Base-by-base conservation (phyloP, 441 rosid species). In the Metrosideros polymorpha region DNA sequence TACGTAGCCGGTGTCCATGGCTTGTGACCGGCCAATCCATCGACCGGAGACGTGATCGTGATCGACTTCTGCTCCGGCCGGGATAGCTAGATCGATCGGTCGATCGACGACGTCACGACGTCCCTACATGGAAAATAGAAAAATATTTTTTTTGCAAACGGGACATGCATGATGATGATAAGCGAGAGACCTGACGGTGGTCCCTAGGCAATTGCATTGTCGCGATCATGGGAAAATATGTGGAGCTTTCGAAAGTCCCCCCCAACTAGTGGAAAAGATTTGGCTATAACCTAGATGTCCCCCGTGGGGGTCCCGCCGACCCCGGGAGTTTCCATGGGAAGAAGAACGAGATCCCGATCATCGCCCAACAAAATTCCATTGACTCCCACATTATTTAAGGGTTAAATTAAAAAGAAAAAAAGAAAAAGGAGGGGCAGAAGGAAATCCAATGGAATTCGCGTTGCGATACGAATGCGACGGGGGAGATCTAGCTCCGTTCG, bases 181-280 rank as follows among this genome's bases (percentile, higher is more conserved):
- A 49, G 51, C 15, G 53, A 51, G 19, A 17, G 53, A 15, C 19
- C 49, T 55, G 75, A 10, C 47, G 3, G 92, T 91, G 94, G 93
- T 88, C 92, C 92, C 89, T 27, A 75, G 18, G 82, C 17, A 19
- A 18, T 61, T 18, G 49, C 82, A 75, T 79, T 53, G 94, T 91
- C 94, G 54, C 85, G 86, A 47, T 91, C 94, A 84, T 89, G 85
- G 93, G 82, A 91, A 91, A 89, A 51, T 51, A 42, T 89, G 85
- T 85, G 92, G 88, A 85, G 89, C 85, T 89, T 90, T 88, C 57
- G 51, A 57, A 86, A 85, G 88, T 85, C 86, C 47, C 79, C 45
- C 79, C 55, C 77, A 83, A 86, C 84, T 43, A 76, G 85, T 56
- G 87, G 89, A 76, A 66, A 89, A 52, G 90, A 88, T 89, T 89